These are phyloP conservation scores for Trematosphaeria pertusa DNA, from an alignment of 2,329 filamentous ascomycete genomes.

Conservation along the genomic window DNA sequence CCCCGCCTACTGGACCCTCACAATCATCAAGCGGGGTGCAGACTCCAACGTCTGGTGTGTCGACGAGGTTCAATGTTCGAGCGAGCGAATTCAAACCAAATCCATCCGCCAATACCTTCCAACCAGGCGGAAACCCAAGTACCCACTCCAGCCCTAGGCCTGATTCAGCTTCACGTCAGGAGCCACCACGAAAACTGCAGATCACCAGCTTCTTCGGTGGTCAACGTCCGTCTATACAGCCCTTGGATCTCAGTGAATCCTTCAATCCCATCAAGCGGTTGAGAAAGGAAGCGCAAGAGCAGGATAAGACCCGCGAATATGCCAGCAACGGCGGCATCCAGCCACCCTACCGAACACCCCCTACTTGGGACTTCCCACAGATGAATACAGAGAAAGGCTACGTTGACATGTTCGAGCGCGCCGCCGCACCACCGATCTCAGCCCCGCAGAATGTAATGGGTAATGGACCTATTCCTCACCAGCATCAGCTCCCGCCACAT, in stretches of 20 bases:
- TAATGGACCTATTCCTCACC: slow-evolving; percentile 77
- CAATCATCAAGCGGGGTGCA: slow-evolving; percentile 57
- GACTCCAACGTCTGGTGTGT: slow-evolving; percentile 60
- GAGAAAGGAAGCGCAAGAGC: slow-evolving; percentile 66
- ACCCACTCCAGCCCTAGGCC: slow-evolving; percentile 75
- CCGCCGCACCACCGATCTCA: slow-evolving; percentile 64
- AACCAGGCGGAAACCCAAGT: slow-evolving; percentile 68
- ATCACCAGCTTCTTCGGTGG: slow-evolving; percentile 66
- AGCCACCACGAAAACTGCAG: slow-evolving; percentile 42
- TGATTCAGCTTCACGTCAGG: slow-evolving; percentile 47
- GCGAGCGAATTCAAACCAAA: slow-evolving; percentile 85
- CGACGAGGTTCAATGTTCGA: slow-evolving; percentile 66
- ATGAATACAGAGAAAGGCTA: slow-evolving; percentile 80
- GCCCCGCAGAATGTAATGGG: slow-evolving; percentile 66
- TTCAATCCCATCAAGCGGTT: slow-evolving; percentile 74
- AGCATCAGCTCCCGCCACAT: slow-evolving; percentile 83
- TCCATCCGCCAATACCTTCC: slow-evolving; percentile 81
- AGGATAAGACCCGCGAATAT: slow-evolving; percentile 66
- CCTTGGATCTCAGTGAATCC: slow-evolving; percentile 58
- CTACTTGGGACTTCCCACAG: slow-evolving; percentile 79
- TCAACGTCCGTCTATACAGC: slow-evolving; percentile 69
- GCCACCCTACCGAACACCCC: slow-evolving; percentile 81
- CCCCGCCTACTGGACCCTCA: slow-evolving; percentile 76
- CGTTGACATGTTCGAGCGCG: slow-evolving; percentile 78
- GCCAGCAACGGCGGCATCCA: slow-evolving; percentile 82